Evolutionary conservation across 1,139 yeast genomes (phyloP).

Genomic region (Nadsonia starkeyi-henricii): DNA sequence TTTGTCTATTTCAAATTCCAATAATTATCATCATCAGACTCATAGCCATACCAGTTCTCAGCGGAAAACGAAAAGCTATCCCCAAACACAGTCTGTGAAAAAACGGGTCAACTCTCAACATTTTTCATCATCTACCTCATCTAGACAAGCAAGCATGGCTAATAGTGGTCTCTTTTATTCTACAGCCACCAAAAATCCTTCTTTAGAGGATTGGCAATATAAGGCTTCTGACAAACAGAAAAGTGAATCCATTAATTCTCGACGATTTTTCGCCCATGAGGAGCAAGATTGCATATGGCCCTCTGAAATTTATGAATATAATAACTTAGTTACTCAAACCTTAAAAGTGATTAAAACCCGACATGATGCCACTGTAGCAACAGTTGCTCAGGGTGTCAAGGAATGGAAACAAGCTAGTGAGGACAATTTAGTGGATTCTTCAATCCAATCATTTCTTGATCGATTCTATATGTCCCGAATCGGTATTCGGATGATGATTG

Average conservation of each 20-base stretch:
- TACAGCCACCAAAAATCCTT: slow-evolving; percentile 8
- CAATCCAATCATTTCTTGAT: slow-evolving; percentile 71
- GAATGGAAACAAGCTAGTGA: slow-evolving; percentile 52
- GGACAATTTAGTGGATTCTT: slow-evolving; percentile 26
- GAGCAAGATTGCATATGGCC: slow-evolving; percentile 38
- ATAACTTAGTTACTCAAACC: slow-evolving; percentile 50
- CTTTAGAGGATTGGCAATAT: slow-evolving; percentile 10
- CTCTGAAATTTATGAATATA: slow-evolving; percentile 59
- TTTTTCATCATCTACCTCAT: background rate
- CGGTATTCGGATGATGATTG: slow-evolving; percentile 80
- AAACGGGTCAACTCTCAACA: background rate
- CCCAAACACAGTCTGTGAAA: background rate
- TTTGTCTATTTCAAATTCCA: background rate
- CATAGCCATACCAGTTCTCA: background rate
- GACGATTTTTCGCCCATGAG: slow-evolving; percentile 44
- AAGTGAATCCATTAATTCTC: slow-evolving; percentile 13
- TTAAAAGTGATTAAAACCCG: slow-evolving; percentile 61
- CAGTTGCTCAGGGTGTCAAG: slow-evolving; percentile 84
- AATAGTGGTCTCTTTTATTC: background rate
- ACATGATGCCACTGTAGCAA: slow-evolving; percentile 88
- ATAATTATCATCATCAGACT: background rate
- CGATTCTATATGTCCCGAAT: slow-evolving; percentile 76
- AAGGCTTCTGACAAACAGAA: slow-evolving; percentile 6
- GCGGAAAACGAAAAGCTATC: background rate
- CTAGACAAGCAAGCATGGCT: background rate